phyloP scores from a whole-genome alignment of 768 basidiomycete species.

The Hemileccinum impolitum region DNA sequence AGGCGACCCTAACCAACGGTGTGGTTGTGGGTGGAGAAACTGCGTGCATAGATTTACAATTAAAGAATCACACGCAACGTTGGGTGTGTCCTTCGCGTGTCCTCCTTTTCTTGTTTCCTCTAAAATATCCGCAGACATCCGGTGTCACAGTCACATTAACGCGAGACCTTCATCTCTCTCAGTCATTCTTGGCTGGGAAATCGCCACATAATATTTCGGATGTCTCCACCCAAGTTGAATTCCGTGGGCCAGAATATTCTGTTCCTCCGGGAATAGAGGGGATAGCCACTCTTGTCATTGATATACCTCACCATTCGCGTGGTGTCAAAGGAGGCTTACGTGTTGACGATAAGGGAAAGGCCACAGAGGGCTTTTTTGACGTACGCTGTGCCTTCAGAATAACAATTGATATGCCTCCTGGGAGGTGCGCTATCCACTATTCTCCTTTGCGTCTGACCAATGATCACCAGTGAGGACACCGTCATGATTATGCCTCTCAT shows the following conservation, averaged over 20 bases:
- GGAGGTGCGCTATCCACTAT: slow-evolving; percentile 46
- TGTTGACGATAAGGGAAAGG: slow-evolving; percentile 45
- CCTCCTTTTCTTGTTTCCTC: slow-evolving; percentile 1
- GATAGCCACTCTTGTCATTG: slow-evolving; percentile 74
- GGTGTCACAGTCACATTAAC: slow-evolving; percentile 59
- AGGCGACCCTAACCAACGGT: slow-evolving; percentile 61
- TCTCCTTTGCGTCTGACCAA: slow-evolving; percentile 10
- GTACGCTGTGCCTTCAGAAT: slow-evolving; percentile 61
- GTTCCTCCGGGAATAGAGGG: slow-evolving; percentile 74
- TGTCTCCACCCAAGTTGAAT: slow-evolving; percentile 63
- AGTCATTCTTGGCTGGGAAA: slow-evolving; percentile 20
- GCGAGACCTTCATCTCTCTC: slow-evolving; percentile 58
- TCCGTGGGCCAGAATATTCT: slow-evolving; percentile 71
- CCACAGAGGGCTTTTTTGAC: slow-evolving; percentile 61
- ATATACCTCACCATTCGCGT: slow-evolving; percentile 66
- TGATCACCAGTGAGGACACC: slow-evolving; percentile 60
- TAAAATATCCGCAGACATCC: slow-evolving; percentile 50
- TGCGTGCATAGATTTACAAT: slow-evolving; percentile 69
- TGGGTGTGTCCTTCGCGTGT: slow-evolving; percentile 47
- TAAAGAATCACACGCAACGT: slow-evolving; percentile 79
- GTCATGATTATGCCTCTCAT: slow-evolving; percentile 59
- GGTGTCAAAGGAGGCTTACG: slow-evolving; percentile 62
- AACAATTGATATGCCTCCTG: slow-evolving; percentile 62
- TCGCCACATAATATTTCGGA: slow-evolving; percentile 53
- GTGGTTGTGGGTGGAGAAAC: slow-evolving; percentile 65